Percentiles rank a stretch among this genome's conserved stretches.
Conservation (phyloP, 1,284 basidiomycete species). For the Cutaneotrichosporon arboriforme region DNA sequence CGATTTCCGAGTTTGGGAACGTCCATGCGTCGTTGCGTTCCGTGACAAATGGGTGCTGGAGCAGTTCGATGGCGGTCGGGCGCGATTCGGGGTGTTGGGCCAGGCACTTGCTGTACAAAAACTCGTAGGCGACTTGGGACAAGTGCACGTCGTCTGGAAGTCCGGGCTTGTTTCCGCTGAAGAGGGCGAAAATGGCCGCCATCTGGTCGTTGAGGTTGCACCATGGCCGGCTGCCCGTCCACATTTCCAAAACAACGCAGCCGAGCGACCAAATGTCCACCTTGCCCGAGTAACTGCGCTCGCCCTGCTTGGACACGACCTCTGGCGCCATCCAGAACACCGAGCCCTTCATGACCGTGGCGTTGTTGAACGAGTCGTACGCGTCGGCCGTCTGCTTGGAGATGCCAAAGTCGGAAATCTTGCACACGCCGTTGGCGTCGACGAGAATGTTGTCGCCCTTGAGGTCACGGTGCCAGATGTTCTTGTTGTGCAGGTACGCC, state of each 20-base stretch:
- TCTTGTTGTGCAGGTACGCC: slow-evolving; percentile 84
- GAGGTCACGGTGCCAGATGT: slow-evolving; percentile 93
- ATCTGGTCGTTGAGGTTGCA: slow-evolving; percentile 71
- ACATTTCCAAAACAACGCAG: slow-evolving; percentile 97
- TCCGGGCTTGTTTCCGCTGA: slow-evolving; percentile 52
- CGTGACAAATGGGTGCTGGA: slow-evolving; percentile 73
- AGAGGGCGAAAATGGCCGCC: slow-evolving; percentile 87
- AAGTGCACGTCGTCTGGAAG: slow-evolving; percentile 76
- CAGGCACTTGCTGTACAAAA: slow-evolving; percentile 81
- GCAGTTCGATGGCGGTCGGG: slow-evolving; percentile 74
- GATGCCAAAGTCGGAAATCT: slow-evolving; percentile 92
- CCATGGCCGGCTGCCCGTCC: slow-evolving; percentile 92
- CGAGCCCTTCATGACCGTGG: slow-evolving; percentile 90
- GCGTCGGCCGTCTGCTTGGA: slow-evolving; percentile 79
- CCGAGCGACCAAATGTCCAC: slow-evolving; percentile 98
- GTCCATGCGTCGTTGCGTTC: slow-evolving; percentile 67
- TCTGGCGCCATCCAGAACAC: slow-evolving; percentile 99
- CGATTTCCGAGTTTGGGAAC: slow-evolving; percentile 50
- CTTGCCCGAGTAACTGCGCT: slow-evolving; percentile 80
- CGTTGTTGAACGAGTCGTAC: slow-evolving; percentile 65
- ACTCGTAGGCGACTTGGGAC: slow-evolving; percentile 72
- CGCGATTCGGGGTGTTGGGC: slow-evolving; percentile 81
- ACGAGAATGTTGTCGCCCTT: slow-evolving; percentile 99
- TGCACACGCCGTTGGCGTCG: slow-evolving; percentile 86
- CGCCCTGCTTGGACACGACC: slow-evolving; percentile 54